Evolutionary conservation across 140 eudicot genomes (phyloP).

Genomic region (Senecio squalidus): DNA sequence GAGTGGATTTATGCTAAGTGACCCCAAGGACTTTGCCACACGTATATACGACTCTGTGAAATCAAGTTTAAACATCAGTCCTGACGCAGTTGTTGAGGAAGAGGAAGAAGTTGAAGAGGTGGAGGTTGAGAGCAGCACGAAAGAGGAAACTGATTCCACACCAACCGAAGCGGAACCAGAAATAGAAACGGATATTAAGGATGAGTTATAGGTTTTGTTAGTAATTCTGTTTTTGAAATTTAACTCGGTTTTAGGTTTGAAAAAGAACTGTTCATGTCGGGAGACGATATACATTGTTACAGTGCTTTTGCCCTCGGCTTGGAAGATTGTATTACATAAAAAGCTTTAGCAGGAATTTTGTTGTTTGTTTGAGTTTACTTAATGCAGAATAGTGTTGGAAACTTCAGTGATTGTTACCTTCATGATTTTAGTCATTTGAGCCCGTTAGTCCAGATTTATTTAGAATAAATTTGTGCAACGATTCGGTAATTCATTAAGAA

Average conservation of each 20-base stretch:
- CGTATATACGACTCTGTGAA: slow-evolving; percentile 72
- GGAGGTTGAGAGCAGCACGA: slow-evolving; percentile 38
- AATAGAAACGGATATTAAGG: slow-evolving; percentile 47
- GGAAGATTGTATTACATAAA: slow-evolving; percentile 26
- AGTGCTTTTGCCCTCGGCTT: slow-evolving; percentile 8
- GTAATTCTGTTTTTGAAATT: neutral
- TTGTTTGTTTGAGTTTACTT: slow-evolving; percentile 14
- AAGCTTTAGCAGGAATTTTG: slow-evolving; percentile 24
- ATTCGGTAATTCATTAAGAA: no score
- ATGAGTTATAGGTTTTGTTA: slow-evolving; percentile 52
- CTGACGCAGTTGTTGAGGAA: slow-evolving; percentile 83
- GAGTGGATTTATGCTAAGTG: slow-evolving; percentile 73
- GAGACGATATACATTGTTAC: slow-evolving; percentile 3
- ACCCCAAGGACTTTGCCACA: slow-evolving; percentile 92
- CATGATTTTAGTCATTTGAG: neutral
- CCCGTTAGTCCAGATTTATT: no score
- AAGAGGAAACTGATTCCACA: slow-evolving; percentile 25
- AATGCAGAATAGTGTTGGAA: neutral
- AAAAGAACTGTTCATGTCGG: neutral
- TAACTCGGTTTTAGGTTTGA: slow-evolving; percentile 14
- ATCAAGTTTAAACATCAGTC: slow-evolving; percentile 60
- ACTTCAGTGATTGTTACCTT: neutral
- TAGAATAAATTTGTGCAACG: no score
- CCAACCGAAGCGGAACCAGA: slow-evolving; percentile 38
- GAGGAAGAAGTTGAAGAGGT: slow-evolving; percentile 80